Percentiles rank a stretch among this genome's conserved stretches.
Conservation (phyloP, 495 filamentous ascomycete species). For the Darksidea phi region DNA sequence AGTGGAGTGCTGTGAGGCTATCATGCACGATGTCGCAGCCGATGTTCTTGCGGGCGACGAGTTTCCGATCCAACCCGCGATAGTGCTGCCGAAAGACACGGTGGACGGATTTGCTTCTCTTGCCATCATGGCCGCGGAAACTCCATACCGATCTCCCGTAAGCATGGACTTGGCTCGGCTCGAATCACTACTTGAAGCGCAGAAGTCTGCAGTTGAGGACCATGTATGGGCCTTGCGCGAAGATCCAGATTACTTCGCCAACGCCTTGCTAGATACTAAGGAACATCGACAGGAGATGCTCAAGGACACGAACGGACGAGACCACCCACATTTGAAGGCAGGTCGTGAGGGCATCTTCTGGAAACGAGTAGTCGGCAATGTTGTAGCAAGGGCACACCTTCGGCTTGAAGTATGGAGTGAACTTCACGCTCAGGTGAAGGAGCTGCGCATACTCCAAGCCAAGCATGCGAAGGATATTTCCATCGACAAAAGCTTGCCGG, state of each 20-base stretch:
- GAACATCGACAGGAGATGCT: constrained; percentile 50
- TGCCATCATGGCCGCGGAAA: constrained; percentile 45
- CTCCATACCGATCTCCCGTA: constrained; percentile 49
- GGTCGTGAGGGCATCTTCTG: constrained; percentile 37
- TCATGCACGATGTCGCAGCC: constrained; percentile 49
- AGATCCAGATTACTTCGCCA: constrained; percentile 55
- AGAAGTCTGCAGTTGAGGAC: constrained; percentile 47
- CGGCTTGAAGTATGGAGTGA: constrained; percentile 37
- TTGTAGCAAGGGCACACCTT: constrained; percentile 37
- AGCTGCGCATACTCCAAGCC: constrained; percentile 36
- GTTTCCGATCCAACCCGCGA: constrained; percentile 39
- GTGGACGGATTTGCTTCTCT: constrained; percentile 38
- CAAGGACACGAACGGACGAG: constrained; percentile 36
- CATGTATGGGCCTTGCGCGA: constrained; percentile 56
- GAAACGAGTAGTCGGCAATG: constrained; percentile 39
- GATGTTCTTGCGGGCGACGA: constrained; percentile 23
- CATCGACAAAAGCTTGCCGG: constrained; percentile 40
- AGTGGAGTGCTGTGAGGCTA: constrained; percentile 39
- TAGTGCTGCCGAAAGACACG: constrained; percentile 17
- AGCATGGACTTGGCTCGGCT: constrained; percentile 47
- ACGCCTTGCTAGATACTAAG: constrained; percentile 37
- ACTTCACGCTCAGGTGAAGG: constrained; percentile 37
- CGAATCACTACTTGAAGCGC: constrained; percentile 45
- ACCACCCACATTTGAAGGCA: constrained; percentile 38
- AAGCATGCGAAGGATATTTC: constrained; percentile 40